Evolutionary conservation across 164 flowering plant species (phyloP).

Genomic region (Vitis rotundifolia): DNA sequence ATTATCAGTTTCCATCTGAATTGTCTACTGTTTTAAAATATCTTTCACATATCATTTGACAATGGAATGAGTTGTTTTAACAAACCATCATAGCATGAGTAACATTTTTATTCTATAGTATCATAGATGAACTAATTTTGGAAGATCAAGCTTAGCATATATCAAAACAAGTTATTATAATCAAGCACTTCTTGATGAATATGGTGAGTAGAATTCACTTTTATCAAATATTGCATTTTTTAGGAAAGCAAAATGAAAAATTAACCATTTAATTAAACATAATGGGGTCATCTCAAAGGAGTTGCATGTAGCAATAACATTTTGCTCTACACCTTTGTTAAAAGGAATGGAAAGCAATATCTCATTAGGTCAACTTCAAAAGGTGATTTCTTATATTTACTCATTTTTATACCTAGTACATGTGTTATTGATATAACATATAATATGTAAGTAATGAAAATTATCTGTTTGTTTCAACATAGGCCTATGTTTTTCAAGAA

Average conservation of each 20-base stretch:
- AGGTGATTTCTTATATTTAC: slow-evolving; percentile 15
- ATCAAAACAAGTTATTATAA: slow-evolving; percentile 64
- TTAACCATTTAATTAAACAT: too few species aligned
- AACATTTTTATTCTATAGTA: slow-evolving; percentile 27
- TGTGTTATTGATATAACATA: too few species aligned
- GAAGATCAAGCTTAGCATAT: slow-evolving; percentile 50
- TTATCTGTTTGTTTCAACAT: neutral
- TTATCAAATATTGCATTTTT: neutral
- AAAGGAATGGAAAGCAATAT: slow-evolving; percentile 24
- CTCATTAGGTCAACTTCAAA: slow-evolving; percentile 29
- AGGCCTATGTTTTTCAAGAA: slow-evolving; percentile 42
- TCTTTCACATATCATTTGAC: neutral
- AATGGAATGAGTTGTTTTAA: neutral
- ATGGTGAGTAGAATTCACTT: slow-evolving; percentile 30
- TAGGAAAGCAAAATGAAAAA: too few species aligned
- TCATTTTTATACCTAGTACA: too few species aligned
- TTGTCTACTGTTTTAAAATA: neutral
- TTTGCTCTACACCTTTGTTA: slow-evolving; percentile 28
- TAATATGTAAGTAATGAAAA: neutral
- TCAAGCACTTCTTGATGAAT: slow-evolving; percentile 79
- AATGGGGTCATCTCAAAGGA: slow-evolving; percentile 46
- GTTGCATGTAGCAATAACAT: slow-evolving; percentile 37
- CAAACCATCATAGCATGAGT: neutral
- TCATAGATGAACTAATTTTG: slow-evolving; percentile 75
- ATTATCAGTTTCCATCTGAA: neutral